Evolutionary conservation across 352 stramenopile genomes (phyloP).

Genomic region (Phytophthora hibernalis): DNA sequence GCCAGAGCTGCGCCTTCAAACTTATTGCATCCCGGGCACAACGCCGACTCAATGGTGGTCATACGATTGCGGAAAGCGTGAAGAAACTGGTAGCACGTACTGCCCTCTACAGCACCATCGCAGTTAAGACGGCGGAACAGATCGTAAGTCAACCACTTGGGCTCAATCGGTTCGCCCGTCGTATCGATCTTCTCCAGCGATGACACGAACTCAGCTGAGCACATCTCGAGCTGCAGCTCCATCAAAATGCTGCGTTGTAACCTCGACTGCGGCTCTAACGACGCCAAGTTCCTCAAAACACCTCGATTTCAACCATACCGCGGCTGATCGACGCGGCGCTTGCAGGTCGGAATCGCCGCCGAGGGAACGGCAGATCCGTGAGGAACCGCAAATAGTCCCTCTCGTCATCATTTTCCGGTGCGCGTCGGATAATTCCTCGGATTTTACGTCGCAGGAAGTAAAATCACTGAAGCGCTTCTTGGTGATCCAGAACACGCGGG

Average conservation of each 20-base stretch:
- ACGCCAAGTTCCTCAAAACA: slow-evolving; percentile 78
- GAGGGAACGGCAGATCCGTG: slow-evolving; percentile 76
- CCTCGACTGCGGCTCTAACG: slow-evolving; percentile 64
- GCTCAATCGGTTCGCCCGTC: slow-evolving; percentile 62
- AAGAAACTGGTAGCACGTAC: slow-evolving; percentile 82
- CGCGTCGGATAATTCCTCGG: slow-evolving; percentile 50
- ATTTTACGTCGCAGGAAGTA: slow-evolving; percentile 76
- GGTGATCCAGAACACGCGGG: slow-evolving; percentile 84
- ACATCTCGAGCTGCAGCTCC: slow-evolving; percentile 79
- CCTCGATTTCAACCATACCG: slow-evolving; percentile 69
- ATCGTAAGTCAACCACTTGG: slow-evolving; percentile 84
- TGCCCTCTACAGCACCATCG: slow-evolving; percentile 64
- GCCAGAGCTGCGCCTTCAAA: slow-evolving; percentile 65
- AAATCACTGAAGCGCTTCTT: slow-evolving; percentile 83
- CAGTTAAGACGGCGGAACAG: slow-evolving; percentile 79
- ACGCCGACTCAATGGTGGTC: slow-evolving; percentile 65
- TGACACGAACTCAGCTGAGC: slow-evolving; percentile 76
- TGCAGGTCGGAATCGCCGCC: slow-evolving; percentile 58
- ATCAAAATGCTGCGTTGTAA: slow-evolving; percentile 67
- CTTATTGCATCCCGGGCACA: slow-evolving; percentile 59
- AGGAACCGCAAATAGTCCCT: slow-evolving; percentile 76
- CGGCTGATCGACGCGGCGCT: slow-evolving; percentile 53
- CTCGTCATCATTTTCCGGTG: slow-evolving; percentile 45
- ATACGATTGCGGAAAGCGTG: slow-evolving; percentile 79
- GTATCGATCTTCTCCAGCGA: slow-evolving; percentile 83